phyloP scores from a whole-genome alignment of 225 moss, liverwort and hornwort species.

The Antitrichia curtipendula region DNA sequence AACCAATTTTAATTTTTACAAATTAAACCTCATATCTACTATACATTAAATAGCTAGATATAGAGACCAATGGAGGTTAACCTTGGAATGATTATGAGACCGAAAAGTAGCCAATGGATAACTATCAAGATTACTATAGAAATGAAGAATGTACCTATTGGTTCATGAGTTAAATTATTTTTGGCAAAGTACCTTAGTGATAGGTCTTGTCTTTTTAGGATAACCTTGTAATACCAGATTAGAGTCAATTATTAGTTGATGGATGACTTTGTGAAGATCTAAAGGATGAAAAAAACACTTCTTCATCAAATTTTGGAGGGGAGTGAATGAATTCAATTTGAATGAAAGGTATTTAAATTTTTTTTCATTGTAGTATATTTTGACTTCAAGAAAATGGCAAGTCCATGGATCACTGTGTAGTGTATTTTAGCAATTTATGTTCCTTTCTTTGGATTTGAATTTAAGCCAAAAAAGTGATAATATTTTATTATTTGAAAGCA shows the following conservation, averaged over 20 bases:
- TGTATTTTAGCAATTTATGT: neutral
- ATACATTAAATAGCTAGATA: too few relatives aligned
- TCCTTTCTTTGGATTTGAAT: neutral
- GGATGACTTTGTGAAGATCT: too few relatives aligned
- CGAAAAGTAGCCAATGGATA: too few relatives aligned
- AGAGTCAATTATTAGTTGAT: too few relatives aligned
- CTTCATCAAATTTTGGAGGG: too few relatives aligned
- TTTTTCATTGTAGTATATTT: neutral
- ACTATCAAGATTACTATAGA: neutral
- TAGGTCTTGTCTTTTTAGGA: neutral
- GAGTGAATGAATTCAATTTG: too few relatives aligned
- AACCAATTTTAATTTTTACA: too few relatives aligned
- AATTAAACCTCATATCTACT: accelerated
- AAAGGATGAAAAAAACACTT: too few relatives aligned
- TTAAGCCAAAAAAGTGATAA: neutral
- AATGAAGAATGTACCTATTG: neutral
- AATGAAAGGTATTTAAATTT: too few relatives aligned
- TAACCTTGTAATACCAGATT: too few relatives aligned
- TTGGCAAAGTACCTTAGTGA: neutral
- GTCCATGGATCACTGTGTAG: neutral
- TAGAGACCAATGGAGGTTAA: too few relatives aligned
- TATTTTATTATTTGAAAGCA: neutral
- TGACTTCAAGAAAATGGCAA: neutral
- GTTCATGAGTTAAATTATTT: neutral
- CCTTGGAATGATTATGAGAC: too few relatives aligned